These are phyloP conservation scores for Dendrostoma leiphaemia DNA, from an alignment of 2,329 filamentous ascomycete genomes.

Conservation along the genomic window DNA sequence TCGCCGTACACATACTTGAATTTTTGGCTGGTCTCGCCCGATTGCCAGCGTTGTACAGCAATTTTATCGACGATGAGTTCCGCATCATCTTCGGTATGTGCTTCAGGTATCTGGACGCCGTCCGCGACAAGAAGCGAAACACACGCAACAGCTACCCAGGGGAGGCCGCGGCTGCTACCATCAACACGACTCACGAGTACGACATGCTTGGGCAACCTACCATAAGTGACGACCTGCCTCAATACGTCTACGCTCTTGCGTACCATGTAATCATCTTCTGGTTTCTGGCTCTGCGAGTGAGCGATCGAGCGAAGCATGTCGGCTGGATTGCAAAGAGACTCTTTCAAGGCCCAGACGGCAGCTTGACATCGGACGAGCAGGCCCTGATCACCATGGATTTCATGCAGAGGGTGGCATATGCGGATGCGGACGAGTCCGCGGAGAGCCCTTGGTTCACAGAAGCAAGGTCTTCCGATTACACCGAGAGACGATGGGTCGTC, in stretches of 20 bases:
- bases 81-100: constrained; percentile 94
- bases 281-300: constrained; percentile 87
- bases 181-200: constrained; percentile 22
- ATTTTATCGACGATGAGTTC: constrained; percentile 89
- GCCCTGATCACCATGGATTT: constrained; percentile 92
- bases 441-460: constrained; percentile 65
- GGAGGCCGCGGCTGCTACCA: constrained; percentile 36
- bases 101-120: constrained; percentile 88
- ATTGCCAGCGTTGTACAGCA: constrained; percentile 79
- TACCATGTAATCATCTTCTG: constrained; percentile 97
- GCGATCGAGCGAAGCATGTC: constrained; percentile 80
- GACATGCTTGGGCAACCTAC: constrained; percentile 30
- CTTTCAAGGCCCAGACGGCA: constrained; percentile 73
- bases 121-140: constrained; percentile 62
- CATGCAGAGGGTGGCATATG: constrained; percentile 85
- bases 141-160: constrained; percentile 44
- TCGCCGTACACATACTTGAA: constrained; percentile 92
- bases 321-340: constrained; percentile 88
- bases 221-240: constrained; percentile 71
- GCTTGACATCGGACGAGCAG: constrained; percentile 81
- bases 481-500: constrained; percentile 68
- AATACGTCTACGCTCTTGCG: constrained; percentile 90
- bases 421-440: constrained; percentile 76
- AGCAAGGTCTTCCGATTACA: constrained; percentile 63
- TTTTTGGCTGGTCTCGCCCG: constrained; percentile 89